Conservation (phyloP, 208 protist genomes). For the Acanthamoeba rhysodes region DNA sequence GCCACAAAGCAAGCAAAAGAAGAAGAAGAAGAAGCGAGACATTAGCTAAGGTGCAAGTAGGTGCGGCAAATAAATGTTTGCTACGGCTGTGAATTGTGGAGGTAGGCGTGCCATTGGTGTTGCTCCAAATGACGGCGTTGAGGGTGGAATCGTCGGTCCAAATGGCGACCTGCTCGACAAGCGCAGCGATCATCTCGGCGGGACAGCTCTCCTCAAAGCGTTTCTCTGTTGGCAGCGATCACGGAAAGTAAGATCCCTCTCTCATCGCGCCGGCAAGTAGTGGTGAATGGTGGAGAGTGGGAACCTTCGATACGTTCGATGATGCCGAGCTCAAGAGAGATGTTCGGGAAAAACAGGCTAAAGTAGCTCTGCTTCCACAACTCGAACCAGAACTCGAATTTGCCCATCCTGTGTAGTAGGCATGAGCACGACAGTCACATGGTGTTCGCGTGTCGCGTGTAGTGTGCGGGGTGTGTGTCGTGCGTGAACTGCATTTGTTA, state of each 20-base stretch:
- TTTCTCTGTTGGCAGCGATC: slow-evolving; percentile 1
- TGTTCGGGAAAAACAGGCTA: slow-evolving; percentile 44
- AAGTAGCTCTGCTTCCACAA: slow-evolving; percentile 70
- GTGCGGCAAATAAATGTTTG: not conserved
- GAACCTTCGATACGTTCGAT: not conserved
- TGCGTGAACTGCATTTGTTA: not conserved
- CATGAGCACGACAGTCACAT: not conserved
- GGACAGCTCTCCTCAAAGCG: slow-evolving; percentile 59
- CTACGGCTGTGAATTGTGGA: not conserved
- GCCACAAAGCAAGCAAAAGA: not conserved
- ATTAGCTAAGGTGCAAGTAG: not conserved
- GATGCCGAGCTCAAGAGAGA: slow-evolving; percentile 8
- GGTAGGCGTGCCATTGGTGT: slow-evolving; percentile 2
- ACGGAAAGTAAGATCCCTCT: not conserved
- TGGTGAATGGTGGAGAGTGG: not conserved
- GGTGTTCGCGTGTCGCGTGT: not conserved
- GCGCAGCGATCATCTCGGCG: slow-evolving; percentile 6
- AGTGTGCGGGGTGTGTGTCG: not conserved
- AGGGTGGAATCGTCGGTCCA: slow-evolving; percentile 26
- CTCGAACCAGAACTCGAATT: slow-evolving; percentile 70
- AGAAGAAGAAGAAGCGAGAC: not conserved
- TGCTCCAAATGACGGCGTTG: slow-evolving; percentile 47
- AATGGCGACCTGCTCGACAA: slow-evolving; percentile 23
- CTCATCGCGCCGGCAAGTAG: not conserved
- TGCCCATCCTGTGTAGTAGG: not conserved